Evolutionary conservation across 2,329 filamentous ascomycete species (phyloP), one percentile per base, ranked within the genome.

Genomic region (Nemania sp.): DNA sequence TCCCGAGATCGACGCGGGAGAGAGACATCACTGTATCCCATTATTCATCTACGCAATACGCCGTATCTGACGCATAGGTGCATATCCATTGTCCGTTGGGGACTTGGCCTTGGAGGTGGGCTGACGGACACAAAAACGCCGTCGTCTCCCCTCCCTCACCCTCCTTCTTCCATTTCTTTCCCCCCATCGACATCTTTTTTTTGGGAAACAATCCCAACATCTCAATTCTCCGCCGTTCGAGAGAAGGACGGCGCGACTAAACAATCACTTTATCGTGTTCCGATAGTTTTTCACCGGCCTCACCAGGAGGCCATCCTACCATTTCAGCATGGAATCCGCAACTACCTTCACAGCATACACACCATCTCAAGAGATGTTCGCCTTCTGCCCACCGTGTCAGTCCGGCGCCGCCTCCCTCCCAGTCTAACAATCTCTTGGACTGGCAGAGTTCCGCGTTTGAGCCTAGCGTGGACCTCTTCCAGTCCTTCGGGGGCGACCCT

Each of bases 201-300:
- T 62, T 64, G 67, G 71, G 69, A 70, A 68, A 15, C 59, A 58
- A 59, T n/a, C 69, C 67, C 64, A 61, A 66, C 24, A 64, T 20
- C 13, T 22, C 52, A 29, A 24, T 47, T 51, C 60, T 71, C 54
- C 67, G 75, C 73, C 73, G 75, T 77, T 77, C 73, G 64, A 64
- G 66, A 61, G 64, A 69, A 63, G 68, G 66, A 73, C 77, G 77
- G 76, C 74, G 73, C 60, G 29, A 62, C 64, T 69, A 66, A 62
- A 73, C 71, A 72, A 78, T 78, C 62, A 60, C 70, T 61, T 54
- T 70, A 69, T 66, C 70, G 51, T 72, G 64, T 73, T 53, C 55
- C 32, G 29, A 55, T 63, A 74, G 70, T 76, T 77, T 69, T 67
- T 69, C 67, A 73, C 74, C 70, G 76, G 75, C 75, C 76, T 77